Base-by-base conservation (phyloP, 805 yeast genomes). In the Starmerella apicola region DNA sequence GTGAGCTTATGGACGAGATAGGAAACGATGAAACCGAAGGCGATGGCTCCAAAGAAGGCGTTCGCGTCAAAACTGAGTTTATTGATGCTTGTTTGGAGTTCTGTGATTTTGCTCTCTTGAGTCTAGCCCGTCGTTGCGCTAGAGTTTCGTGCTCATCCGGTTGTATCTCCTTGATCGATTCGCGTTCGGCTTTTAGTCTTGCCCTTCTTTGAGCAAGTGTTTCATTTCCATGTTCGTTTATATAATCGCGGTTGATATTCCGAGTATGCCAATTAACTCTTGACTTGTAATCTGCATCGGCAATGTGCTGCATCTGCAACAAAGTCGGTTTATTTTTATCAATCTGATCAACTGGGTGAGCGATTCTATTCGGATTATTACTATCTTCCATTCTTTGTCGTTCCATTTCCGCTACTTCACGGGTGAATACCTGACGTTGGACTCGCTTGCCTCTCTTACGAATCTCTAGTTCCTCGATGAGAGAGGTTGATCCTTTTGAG, bases 381-480 rank as follows among this genome's bases (percentile, higher is more conserved):
- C 20, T 12, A 25, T 46, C 48, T 16, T 46, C 44, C 9, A 34
- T 32, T n/a, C 48, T 36, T 28, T 44, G 45, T 12, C 50, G 34
- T 31, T 46, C 52, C 29, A 41, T 35, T 15, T 46, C 43, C 4
- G 39, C 49, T 4, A 45, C 47, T n/a, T 57, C 61, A 9, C 51
- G 41, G 9, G 37, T 32, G 19, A 58, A 45, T 15, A 49, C 46
- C 21, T 45, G 40, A 16, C 43, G 49, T 42, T 57, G 61, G 2
- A 52, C 46, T 29, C 38, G 40, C 16, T 53, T 41, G 26, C 58
- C 62, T 18, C 54, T 53, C 39, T 60, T 60, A 22, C 64, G 56
- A 26, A 58, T 49, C 40, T 60, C 64, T 25, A 60, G 44, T 41
- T 60, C 64, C 42, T 60, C 64, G 24, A 60, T 56, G n/a, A 60